phyloP scores from a whole-genome alignment of 2,329 filamentous ascomycete genomes.

The Hymenoscyphus albidus region DNA sequence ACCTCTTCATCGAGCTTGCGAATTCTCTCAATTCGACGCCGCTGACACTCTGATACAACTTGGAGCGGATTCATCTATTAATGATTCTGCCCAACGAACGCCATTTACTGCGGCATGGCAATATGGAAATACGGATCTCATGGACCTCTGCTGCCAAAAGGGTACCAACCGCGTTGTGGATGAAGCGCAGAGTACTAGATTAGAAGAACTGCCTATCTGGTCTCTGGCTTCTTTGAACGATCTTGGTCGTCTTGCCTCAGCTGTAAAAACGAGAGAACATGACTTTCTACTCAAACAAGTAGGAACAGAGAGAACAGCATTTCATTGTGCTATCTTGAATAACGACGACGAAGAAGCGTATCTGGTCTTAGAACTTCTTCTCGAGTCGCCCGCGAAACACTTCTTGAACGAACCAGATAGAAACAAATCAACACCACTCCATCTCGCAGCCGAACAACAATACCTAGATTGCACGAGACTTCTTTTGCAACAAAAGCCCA shows the following conservation, averaged over 20 bases:
- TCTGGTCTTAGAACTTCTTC: slow-evolving; percentile 8
- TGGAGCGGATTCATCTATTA: slow-evolving; percentile 11
- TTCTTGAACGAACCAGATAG: slow-evolving; percentile 13
- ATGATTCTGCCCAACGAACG: slow-evolving; percentile 14
- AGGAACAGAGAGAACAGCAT: slow-evolving; percentile 12
- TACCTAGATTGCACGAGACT: slow-evolving; percentile 12
- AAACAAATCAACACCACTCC: slow-evolving; percentile 17
- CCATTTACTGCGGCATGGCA: slow-evolving; percentile 18
- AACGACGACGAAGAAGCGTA: not conserved
- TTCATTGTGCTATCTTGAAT: slow-evolving; percentile 13
- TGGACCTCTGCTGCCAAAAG: slow-evolving; percentile 9
- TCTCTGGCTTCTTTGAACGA: slow-evolving; percentile 10
- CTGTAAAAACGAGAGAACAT: not conserved
- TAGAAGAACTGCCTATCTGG: slow-evolving; percentile 18
- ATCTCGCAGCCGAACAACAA: slow-evolving; percentile 15
- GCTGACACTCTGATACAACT: slow-evolving; percentile 10
- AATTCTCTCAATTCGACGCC: slow-evolving; percentile 4
- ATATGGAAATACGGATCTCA: slow-evolving; percentile 15
- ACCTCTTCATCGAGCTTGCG: slow-evolving; percentile 19
- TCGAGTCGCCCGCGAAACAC: not conserved
- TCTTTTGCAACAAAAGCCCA: slow-evolving; percentile 14
- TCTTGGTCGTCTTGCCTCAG: slow-evolving; percentile 1
- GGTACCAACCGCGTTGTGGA: not conserved
- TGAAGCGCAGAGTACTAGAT: not conserved
- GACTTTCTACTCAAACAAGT: slow-evolving; percentile 14